Base-by-base conservation (phyloP, 768 basidiomycete species). In the Heimioporus sp. region DNA sequence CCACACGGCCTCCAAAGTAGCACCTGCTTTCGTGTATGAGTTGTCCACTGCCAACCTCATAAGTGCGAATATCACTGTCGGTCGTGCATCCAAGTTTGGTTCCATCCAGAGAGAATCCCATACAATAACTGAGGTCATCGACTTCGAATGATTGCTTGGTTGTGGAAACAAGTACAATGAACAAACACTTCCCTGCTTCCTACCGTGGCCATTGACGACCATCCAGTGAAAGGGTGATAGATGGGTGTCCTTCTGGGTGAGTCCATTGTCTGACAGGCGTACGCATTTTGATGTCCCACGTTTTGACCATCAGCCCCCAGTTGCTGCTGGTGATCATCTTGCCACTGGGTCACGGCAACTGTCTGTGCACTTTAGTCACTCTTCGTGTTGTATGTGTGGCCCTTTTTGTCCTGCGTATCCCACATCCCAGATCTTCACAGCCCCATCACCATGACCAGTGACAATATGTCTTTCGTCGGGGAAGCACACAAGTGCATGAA, bases 391-490 rank as follows among this genome's bases (percentile, higher is more conserved):
- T n/a, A 37, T 37, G 15, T 13, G 17, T 37, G 36, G 5, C 36
- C 36, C 36, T 37, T 37, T n/a, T 37, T 16, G 36, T 8, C 2
- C 7, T n/a, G 15, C 36, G 9, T 37, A 16, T 37, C 5, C 36
- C 6, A 37, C 36, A 37, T 37, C 9, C 36, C 13, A 37, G 36
- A 37, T n/a, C 10, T n/a, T 36, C 5, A 37, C 36, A 13, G 10
- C 32, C 19, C 46, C 41, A 6, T 38, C 46, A 2, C 9, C 10
- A 35, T 9, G 36, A 7, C 41, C n/a, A 6, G 46, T 39, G 20
- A 48, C 21, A 21, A 49, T 24, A 24, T 36, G 35, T 20, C 42
- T n/a, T n/a, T n/a, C 52, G 10, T 40, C 51, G 28, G 51, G 54
- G n/a, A n/a, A n/a, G n/a, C n/a, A n/a, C n/a, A n/a, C n/a, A n/a